Evolutionary conservation across 495 filamentous ascomycete genomes (phyloP), one percentile per base, ranked within the genome.

Genomic region (Margaritispora aquatica): DNA sequence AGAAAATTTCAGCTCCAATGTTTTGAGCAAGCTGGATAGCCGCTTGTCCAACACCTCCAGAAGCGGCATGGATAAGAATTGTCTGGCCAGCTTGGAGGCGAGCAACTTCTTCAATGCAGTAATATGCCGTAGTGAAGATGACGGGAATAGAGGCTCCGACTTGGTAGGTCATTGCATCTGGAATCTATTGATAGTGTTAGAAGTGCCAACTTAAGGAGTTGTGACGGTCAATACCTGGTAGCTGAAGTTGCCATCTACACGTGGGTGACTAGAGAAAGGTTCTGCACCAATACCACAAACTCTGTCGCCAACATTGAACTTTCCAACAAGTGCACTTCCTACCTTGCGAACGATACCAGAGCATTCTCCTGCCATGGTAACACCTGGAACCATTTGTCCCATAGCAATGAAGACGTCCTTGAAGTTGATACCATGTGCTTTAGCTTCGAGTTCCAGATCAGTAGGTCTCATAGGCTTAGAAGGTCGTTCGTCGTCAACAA

Each of bases 11-110:
- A 27, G 89, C 92, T 1, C 90, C 92, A 26, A 90, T 78, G 1
- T 77, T 73, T 50, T 78, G 76, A 19, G 96, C 70, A 31, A 96
- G 72, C 73, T 92, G 89, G 23, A 83, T 85, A 56, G 96, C 76
- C 71, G 87, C 82, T 51, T 85, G 77, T 0, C 93, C 94, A 0
- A 90, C 88, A 4, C 93, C 93, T 51, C 94, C 94, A 3, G 92
- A 90, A 0, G 94, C 94, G 0, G 94, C 91, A 63, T 95, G 90
- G 38, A 97, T 80, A 1, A 97, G 82, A n/a, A 94, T 79, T 83
- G 84, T 92, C 57, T 95, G 88, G 1, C 86, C 89, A 17, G 61
- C 77, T 65, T 88, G 75, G 26, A 96, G 51, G 1, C 73, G 66
- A n/a, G 71, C 78, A n/a, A 75, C 65, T 26, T 79, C 73, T 26